Evolutionary conservation across 257 asterid genomes (phyloP), one percentile per base, ranked within the genome.

Genomic region (Penstemon davidsonii): DNA sequence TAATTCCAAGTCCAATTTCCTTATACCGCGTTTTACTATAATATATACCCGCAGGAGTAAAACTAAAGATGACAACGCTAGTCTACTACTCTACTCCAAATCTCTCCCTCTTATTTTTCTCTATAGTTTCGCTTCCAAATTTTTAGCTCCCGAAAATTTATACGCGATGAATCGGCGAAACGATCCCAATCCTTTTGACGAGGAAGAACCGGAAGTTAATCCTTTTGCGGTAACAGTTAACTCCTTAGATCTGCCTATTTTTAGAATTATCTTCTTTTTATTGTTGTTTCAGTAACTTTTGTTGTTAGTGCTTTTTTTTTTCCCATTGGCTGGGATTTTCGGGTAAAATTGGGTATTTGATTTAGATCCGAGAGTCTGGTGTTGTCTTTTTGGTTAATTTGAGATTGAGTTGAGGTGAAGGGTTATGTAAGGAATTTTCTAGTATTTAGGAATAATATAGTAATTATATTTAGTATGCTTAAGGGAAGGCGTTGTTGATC

Each of bases 171-270:
- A 70, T 81, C 94, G 96, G 38, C 76, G 85, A 51, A 80, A 77
- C 85, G 99, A 94, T 76, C 93, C 90, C n/a, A 94, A 94, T 78
- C 97, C 99, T 5, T 91, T 94, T 75, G 96, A 84, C 74, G 99
- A 91, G 78, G 98, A 76, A 68, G 92, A 88, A 59, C 97, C 78
- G 11, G 99, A 88, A 85, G 96, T 94, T 88, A 94, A 94, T 83
- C 99, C 99, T 42, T 94, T 94, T 79, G 79, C 97, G 96, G 99
- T 94, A 91, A 84, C 74, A 58, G 78, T 76, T 63, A 5, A n/a
- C 68, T 71, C n/a, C 36, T 40, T 55, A 72, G 86, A 83, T 86
- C 87, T 78, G 70, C 65, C 80, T 74, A 68, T 74, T 67, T 66
- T 80, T 79, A 66, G 71, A 1, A 40, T 15, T 69, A 0, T 36